phyloP scores from a whole-genome alignment of 2,329 filamentous ascomycete genomes.

The Fusarium agapanthi region DNA sequence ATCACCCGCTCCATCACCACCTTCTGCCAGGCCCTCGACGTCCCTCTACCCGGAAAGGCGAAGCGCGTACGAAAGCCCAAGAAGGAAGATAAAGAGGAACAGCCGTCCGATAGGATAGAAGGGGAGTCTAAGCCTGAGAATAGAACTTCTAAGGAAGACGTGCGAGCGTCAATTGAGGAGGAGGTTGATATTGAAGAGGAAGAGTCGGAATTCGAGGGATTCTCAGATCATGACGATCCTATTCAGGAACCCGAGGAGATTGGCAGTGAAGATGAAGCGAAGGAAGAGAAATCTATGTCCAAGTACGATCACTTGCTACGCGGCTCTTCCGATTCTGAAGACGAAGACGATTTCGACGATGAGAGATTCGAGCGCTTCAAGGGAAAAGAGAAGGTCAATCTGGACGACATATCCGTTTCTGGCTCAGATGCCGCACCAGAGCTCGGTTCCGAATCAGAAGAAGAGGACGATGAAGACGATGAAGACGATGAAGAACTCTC shows the following conservation, averaged over 20 bases:
- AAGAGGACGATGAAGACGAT: slow-evolving; percentile 2
- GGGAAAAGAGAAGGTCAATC: slow-evolving; percentile 48
- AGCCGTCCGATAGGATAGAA: slow-evolving; percentile 38
- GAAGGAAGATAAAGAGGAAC: slow-evolving; percentile 44
- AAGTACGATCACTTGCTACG: slow-evolving; percentile 59
- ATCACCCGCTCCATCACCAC: slow-evolving; percentile 58
- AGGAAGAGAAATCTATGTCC: slow-evolving; percentile 48
- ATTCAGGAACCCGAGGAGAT: slow-evolving; percentile 22
- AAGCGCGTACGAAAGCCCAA: slow-evolving; percentile 47
- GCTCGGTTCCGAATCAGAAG: slow-evolving; percentile 39
- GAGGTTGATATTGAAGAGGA: slow-evolving; percentile 41
- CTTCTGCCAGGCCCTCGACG: slow-evolving; percentile 59
- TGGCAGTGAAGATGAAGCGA: slow-evolving; percentile 39
- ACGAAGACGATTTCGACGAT: slow-evolving; percentile 52
- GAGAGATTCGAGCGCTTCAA: slow-evolving; percentile 44
- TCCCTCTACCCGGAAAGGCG: slow-evolving; percentile 56
- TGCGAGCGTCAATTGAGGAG: slow-evolving; percentile 32
- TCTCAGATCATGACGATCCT: slow-evolving; percentile 41
- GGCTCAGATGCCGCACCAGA: slow-evolving; percentile 47
- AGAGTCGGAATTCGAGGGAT: slow-evolving; percentile 51
- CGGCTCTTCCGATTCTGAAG: slow-evolving; percentile 51
- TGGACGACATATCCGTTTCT: slow-evolving; percentile 53
- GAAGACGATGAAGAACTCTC: slow-evolving; percentile 27
- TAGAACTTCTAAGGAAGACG: slow-evolving; percentile 28
- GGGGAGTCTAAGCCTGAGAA: slow-evolving; percentile 20